phyloP scores from a whole-genome alignment of 177 flowering plant species.

The Vitis hybrid region DNA sequence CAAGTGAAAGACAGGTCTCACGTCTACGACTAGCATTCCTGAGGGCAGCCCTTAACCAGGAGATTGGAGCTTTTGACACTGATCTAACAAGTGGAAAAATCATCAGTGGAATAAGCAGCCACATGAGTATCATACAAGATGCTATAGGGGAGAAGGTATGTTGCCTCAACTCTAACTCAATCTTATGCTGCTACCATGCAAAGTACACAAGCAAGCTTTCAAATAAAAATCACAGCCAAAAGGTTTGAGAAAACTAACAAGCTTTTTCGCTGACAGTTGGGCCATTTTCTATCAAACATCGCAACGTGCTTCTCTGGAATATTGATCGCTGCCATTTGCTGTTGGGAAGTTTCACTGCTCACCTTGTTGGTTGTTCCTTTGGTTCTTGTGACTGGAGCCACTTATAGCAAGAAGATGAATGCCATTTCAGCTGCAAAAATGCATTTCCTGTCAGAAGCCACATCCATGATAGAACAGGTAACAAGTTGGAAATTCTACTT shows the following conservation, averaged over 20 bases:
- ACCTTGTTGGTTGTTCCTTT: conserved; percentile 56
- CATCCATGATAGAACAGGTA: conserved; percentile 73
- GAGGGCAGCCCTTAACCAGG: conserved; percentile 55
- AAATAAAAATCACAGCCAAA: too few relatives aligned
- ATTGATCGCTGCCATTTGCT: conserved; percentile 52
- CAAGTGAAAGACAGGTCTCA: conserved; percentile 58
- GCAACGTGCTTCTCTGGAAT: conserved; percentile 57
- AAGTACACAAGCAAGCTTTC: too few relatives aligned
- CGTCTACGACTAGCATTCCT: conserved; percentile 47
- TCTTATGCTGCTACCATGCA: too few relatives aligned
- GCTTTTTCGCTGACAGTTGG: conserved; percentile 36
- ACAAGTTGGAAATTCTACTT: too few relatives aligned
- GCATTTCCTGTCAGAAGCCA: conserved; percentile 47
- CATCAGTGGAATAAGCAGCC: conserved; percentile 57
- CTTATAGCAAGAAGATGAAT: conserved; percentile 66
- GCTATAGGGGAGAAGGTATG: conserved; percentile 77
- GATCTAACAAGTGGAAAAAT: conserved; percentile 59
- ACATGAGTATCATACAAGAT: conserved; percentile 68
- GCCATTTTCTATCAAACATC: conserved; percentile 55
- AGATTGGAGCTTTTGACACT: conserved; percentile 65
- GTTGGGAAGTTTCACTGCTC: conserved; percentile 65
- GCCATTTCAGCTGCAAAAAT: conserved; percentile 35
- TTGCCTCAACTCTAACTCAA: too few relatives aligned
- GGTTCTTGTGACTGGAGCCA: conserved; percentile 55
- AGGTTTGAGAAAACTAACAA: not conserved